Evolutionary conservation across 1,284 basidiomycete species (phyloP).

Genomic region (Rhizoctonia solani): DNA sequence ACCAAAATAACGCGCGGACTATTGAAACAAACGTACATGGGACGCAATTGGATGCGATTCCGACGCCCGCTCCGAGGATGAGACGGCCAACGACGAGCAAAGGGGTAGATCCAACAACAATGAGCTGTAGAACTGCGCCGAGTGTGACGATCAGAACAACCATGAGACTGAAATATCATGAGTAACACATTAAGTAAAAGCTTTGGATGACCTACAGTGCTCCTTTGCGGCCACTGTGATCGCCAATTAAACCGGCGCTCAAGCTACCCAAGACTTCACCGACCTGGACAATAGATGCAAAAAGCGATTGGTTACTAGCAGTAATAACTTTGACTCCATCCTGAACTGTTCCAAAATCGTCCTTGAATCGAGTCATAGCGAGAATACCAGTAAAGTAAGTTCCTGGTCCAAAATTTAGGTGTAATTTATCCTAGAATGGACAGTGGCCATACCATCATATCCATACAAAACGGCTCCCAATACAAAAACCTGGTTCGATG

Average conservation of each 20-base stretch:
- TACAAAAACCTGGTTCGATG: constrained; percentile 28
- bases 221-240: constrained; percentile 48
- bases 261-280: constrained; percentile 51
- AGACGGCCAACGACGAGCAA: constrained; percentile 49
- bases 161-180: constrained; percentile 2
- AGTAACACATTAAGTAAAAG: constrained; percentile 9
- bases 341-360: constrained; percentile 43
- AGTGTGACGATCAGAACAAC: constrained; percentile 46
- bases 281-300: constrained; percentile 50
- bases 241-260: constrained; percentile 48
- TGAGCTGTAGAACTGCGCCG: constrained; percentile 49
- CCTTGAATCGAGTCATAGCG: constrained; percentile 43
- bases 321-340: constrained; percentile 40
- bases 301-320: constrained; percentile 42
- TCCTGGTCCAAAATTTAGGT: constrained; percentile 37
- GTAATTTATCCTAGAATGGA: background rate
- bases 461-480: constrained; percentile 47
- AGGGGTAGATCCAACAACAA: constrained; percentile 44
- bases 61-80: constrained; percentile 49
- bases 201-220: constrained; percentile 41
- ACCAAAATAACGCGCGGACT: constrained; percentile 32
- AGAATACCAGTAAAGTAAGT: constrained; percentile 48
- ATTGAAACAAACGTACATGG: background rate
- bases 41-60: constrained; percentile 46
- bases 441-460: constrained; percentile 39